These are phyloP conservation scores for Triadica sebifera DNA, from an alignment of 345 rosid species.

Conservation along the genomic window DNA sequence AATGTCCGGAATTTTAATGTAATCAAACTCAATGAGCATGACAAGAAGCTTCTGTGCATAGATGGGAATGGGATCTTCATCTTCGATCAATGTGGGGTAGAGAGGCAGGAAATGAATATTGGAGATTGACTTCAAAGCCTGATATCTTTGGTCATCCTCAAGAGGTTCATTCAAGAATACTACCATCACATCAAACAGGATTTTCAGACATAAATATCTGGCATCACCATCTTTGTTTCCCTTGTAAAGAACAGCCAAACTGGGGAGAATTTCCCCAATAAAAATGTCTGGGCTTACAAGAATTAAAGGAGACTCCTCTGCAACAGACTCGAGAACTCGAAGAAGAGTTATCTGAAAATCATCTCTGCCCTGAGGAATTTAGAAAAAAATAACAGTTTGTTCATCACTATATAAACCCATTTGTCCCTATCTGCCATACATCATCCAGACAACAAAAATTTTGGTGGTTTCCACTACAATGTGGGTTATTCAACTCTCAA, in stretches of 20 bases:
- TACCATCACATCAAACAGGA: slow-evolving; percentile 79
- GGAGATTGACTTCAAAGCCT: slow-evolving; percentile 67
- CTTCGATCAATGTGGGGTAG: slow-evolving; percentile 83
- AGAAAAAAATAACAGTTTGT: slow-evolving; percentile 3
- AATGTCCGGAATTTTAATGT: slow-evolving; percentile 70
- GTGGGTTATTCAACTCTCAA: background rate
- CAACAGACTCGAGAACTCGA: slow-evolving; percentile 69
- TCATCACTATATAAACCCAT: slow-evolving; percentile 10
- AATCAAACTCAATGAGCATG: slow-evolving; percentile 78
- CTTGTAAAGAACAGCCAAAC: slow-evolving; percentile 69
- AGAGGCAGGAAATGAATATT: slow-evolving; percentile 88
- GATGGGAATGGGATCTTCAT: slow-evolving; percentile 97
- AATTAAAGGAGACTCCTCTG: slow-evolving; percentile 64
- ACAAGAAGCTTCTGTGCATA: slow-evolving; percentile 92
- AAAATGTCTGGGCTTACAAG: slow-evolving; percentile 54
- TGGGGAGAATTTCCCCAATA: slow-evolving; percentile 69
- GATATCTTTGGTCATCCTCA: slow-evolving; percentile 47
- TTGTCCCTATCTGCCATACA: background rate
- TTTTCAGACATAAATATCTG: slow-evolving; percentile 84
- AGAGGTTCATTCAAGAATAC: slow-evolving; percentile 63
- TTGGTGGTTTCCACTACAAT: background rate
- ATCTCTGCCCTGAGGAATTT: slow-evolving; percentile 70
- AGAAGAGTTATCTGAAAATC: slow-evolving; percentile 93
- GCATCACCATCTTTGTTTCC: slow-evolving; percentile 95
- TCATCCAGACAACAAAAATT: background rate